Conservation (phyloP, 164 flowering plant species). For the Annona squamosa region DNA sequence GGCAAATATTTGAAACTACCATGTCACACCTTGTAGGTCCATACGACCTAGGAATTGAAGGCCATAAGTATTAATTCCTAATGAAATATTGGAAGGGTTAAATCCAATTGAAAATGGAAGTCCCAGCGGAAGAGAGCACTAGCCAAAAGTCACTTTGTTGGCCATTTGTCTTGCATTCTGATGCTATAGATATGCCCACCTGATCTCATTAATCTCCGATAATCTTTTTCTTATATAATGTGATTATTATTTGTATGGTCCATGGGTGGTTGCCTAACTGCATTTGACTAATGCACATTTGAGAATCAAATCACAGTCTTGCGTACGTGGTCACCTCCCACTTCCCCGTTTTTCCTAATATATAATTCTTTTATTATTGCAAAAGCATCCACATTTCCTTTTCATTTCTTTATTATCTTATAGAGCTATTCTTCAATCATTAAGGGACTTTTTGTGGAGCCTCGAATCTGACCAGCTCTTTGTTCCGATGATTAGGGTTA, state of each 20-base stretch:
- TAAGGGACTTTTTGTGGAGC: slow-evolving; percentile 29
- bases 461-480: slow-evolving; percentile 20
- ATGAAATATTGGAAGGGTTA: not conserved
- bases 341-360: slow-evolving; percentile 4
- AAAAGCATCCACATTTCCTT: slow-evolving; percentile 6
- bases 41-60: no score
- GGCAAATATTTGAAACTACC: no score
- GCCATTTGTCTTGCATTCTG: slow-evolving; percentile 13
- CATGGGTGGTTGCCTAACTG: slow-evolving; percentile 11
- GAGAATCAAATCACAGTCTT: slow-evolving; percentile 8
- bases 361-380: slow-evolving; percentile 4
- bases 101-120: not conserved
- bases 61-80: no score
- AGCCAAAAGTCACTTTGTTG: slow-evolving; percentile 20
- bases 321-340: slow-evolving; percentile 14
- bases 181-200: slow-evolving; percentile 11
- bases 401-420: slow-evolving; percentile 10
- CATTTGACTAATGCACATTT: slow-evolving; percentile 13
- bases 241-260: not conserved
- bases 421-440: slow-evolving; percentile 31
- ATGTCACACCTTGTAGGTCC: no score
- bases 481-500: slow-evolving; percentile 8
- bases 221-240: not conserved
- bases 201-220: slow-evolving; percentile 8
- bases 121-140: slow-evolving; percentile 3